These are phyloP conservation scores for Onygena corvina DNA, from an alignment of 2,329 filamentous ascomycete species.

Conservation along the genomic window DNA sequence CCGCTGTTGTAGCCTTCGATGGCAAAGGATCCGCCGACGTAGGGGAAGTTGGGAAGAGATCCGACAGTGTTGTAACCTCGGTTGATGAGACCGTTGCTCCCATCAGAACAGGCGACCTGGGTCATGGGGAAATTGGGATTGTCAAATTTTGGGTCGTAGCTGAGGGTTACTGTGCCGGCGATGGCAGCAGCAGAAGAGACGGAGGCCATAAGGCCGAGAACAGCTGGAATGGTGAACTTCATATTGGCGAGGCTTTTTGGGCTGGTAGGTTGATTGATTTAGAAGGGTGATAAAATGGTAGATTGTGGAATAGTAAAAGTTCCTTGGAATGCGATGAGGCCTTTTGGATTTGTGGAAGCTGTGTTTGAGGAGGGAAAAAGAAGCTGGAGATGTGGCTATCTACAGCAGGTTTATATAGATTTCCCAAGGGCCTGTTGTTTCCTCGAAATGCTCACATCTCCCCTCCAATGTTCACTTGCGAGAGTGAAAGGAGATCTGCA, in stretches of 20 bases:
- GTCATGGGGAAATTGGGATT: slow-evolving; percentile 44
- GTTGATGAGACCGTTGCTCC: slow-evolving; percentile 24
- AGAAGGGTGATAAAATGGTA: not conserved
- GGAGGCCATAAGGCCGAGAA: slow-evolving; percentile 16
- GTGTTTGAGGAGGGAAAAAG: not conserved
- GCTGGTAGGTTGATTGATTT: not conserved
- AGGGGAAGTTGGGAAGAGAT: slow-evolving; percentile 36
- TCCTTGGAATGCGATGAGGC: not conserved
- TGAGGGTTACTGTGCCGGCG: slow-evolving; percentile 39
- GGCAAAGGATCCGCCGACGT: slow-evolving; percentile 40
- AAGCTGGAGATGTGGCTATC: not conserved
- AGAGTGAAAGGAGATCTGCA: not conserved
- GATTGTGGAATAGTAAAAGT: not conserved
- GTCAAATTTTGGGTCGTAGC: slow-evolving; percentile 63
- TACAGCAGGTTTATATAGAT: slow-evolving; percentile 1
- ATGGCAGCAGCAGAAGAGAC: slow-evolving; percentile 17
- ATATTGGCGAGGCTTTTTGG: slow-evolving; percentile 7
- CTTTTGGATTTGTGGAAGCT: not conserved
- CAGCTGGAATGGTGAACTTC: slow-evolving; percentile 17
- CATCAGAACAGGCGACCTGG: slow-evolving; percentile 36
- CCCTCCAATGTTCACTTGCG: not conserved
- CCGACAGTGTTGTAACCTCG: slow-evolving; percentile 33
- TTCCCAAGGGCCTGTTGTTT: not conserved
- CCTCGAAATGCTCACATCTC: not conserved
- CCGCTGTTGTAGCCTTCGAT: slow-evolving; percentile 37